Conservation (phyloP, 2,329 filamentous ascomycete genomes). For the Pseudopyrenochaeta lycopersici region DNA sequence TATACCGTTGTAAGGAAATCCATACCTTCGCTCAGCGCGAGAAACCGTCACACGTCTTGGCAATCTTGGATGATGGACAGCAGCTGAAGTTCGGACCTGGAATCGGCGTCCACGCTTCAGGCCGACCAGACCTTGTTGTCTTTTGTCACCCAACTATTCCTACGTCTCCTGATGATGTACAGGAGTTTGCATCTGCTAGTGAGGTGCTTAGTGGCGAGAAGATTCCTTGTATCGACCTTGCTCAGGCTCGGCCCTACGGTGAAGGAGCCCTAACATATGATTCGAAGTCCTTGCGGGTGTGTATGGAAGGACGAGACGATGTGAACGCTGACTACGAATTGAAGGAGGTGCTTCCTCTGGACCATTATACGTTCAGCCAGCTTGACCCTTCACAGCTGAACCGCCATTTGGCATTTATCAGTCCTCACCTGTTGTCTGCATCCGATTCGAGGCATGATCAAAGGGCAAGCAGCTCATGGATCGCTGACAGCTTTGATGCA, state of each 20-base stretch:
- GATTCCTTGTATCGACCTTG: constrained; percentile 44
- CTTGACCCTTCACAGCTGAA: constrained; percentile 49
- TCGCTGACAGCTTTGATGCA: constrained; percentile 9
- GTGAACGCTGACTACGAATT: constrained; percentile 30
- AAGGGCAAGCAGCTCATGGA: constrained; percentile 6
- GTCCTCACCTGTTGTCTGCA: constrained; percentile 26
- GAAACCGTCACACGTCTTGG: constrained; percentile 13
- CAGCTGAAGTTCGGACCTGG: constrained; percentile 29
- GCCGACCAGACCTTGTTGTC: constrained; percentile 41
- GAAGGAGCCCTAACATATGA: constrained; percentile 28
- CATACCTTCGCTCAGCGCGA: constrained; percentile 14
- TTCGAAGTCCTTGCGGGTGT: constrained; percentile 34
- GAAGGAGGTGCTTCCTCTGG: constrained; percentile 44
- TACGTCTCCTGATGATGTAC: constrained; percentile 16
- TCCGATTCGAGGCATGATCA: neutral
- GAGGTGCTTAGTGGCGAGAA: constrained; percentile 29
- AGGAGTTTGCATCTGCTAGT: constrained; percentile 32
- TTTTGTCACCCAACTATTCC: constrained; percentile 37
- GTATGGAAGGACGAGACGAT: constrained; percentile 41
- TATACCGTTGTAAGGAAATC: constrained; percentile 37
- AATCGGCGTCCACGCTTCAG: constrained; percentile 5
- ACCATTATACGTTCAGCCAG: constrained; percentile 42
- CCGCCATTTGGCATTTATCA: constrained; percentile 48
- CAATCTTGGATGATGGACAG: constrained; percentile 35
- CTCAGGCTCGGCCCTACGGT: constrained; percentile 37